Conservation (phyloP, 2,329 filamentous ascomycete genomes). For the Pseudocercospora cruenta region DNA sequence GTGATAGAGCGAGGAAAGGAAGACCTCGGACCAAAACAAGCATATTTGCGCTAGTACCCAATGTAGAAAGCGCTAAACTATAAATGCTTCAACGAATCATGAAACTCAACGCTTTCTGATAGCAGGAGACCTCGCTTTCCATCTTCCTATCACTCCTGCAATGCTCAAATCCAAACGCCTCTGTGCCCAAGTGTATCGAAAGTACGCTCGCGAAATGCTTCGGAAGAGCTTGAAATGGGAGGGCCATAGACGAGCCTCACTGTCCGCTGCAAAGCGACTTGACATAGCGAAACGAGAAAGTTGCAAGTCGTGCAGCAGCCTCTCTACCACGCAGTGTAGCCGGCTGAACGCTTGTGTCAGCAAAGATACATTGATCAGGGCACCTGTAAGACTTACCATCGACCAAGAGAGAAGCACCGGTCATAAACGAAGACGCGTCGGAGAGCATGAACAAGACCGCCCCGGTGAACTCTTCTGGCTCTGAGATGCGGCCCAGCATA, state of each 20-base stretch:
- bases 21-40: not conserved
- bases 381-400: conserved; percentile 27
- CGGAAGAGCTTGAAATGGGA: too few species aligned
- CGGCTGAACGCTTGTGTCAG: not conserved
- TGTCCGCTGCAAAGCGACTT: too few species aligned
- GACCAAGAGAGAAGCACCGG: conserved; percentile 33
- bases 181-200: too few species aligned
- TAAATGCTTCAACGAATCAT: not conserved
- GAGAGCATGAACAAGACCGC: conserved; percentile 39
- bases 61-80: not conserved
- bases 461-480: conserved; percentile 37
- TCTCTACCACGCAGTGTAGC: conserved; percentile 3
- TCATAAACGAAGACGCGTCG: conserved; percentile 35
- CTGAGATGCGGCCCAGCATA: conserved; percentile 39
- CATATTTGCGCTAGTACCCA: not conserved
- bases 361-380: too few species aligned
- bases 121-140: not conserved
- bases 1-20: not conserved
- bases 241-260: too few species aligned
- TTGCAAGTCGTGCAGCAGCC: too few species aligned
- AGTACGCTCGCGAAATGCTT: too few species aligned
- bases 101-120: not conserved
- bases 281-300: too few species aligned
- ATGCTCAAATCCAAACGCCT: too few species aligned
- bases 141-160: not conserved